Base-by-base conservation (phyloP, 257 asterid species). In the Agastache rugosa region DNA sequence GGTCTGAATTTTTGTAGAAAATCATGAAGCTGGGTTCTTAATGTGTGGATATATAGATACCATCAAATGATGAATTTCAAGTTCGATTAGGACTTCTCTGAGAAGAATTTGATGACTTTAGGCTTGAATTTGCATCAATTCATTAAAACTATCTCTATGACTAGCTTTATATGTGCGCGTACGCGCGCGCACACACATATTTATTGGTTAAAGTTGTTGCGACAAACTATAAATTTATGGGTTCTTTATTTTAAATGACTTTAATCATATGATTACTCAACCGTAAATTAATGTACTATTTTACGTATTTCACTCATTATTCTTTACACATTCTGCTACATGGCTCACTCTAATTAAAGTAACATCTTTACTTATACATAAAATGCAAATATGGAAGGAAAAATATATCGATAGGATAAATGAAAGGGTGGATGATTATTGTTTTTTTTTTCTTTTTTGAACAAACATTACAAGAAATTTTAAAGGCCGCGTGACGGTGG, bases 381-480 rank as follows among this genome's bases (percentile, higher is more conserved):
- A 59, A 15, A 59, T 59, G 65, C 42, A 27, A 12, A 59, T 14
- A 27, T 14, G 41, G 8, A 23, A 20, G 62, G 0, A 60, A 56
- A 25, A 6, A 60, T 71, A 35, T 44, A 31, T 63, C 10, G 6
- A 69, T 62, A 14, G 6, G 54, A 14, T 29, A 35, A 48, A 51
- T 35, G 11, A 7, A n/a, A 63, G 60, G 35, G 74, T 22, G 37
- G 25, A 39, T 35, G 67, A 16, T 54, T 47, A 66, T 20, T 59
- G 45, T 55, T 31, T 63, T n/a, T 17, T n/a, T n/a, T n/a, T n/a
- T n/a, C n/a, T n/a, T n/a, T n/a, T n/a, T n/a, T n/a, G n/a, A n/a
- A n/a, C n/a, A n/a, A n/a, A n/a, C n/a, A n/a, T n/a, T n/a, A n/a
- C n/a, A n/a, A n/a, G n/a, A n/a, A n/a, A n/a, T n/a, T n/a, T n/a